phyloP scores from a whole-genome alignment of 768 basidiomycete genomes.

The Lentinula sp. region DNA sequence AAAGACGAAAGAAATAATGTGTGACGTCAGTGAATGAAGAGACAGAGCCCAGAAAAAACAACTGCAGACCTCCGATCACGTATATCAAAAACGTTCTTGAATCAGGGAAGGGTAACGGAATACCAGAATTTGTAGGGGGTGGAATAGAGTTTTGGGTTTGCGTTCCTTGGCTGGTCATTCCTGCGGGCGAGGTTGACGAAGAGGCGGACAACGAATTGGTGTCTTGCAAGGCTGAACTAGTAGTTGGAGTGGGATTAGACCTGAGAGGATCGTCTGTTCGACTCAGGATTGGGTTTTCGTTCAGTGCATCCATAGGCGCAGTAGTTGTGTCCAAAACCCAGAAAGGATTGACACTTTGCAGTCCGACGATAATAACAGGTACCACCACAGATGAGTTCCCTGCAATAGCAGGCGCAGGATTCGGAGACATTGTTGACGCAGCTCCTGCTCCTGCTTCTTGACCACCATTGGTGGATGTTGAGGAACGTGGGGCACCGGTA shows the following conservation, averaged over 20 bases:
- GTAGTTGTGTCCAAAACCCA: neutral
- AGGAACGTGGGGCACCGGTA: neutral
- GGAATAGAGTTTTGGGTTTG: neutral
- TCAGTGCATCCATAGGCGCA: neutral
- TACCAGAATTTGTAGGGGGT: neutral
- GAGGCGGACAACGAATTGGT: neutral
- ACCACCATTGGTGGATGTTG: neutral
- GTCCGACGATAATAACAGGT: slow-evolving; percentile 78
- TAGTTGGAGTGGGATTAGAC: slow-evolving; percentile 12
- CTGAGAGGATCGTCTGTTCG: slow-evolving; percentile 60
- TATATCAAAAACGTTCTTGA: slow-evolving; percentile 85
- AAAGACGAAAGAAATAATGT: neutral
- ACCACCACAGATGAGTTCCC: slow-evolving; percentile 44
- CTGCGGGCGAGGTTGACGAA: neutral
- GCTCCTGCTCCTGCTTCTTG: neutral
- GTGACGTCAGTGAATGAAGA: slow-evolving; percentile 7
- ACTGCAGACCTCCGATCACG: slow-evolving; percentile 68
- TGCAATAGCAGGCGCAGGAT: neutral
- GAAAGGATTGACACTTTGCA: slow-evolving; percentile 61
- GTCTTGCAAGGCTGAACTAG: neutral
- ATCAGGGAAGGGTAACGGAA: slow-evolving; percentile 6
- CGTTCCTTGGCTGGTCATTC: neutral
- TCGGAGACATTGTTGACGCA: neutral
- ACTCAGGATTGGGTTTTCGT: slow-evolving; percentile 39
- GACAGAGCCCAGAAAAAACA: too few relatives aligned